Evolutionary conservation across 192 early-diverging fungal species (phyloP).

Genomic region (Backusella morwellensis): DNA sequence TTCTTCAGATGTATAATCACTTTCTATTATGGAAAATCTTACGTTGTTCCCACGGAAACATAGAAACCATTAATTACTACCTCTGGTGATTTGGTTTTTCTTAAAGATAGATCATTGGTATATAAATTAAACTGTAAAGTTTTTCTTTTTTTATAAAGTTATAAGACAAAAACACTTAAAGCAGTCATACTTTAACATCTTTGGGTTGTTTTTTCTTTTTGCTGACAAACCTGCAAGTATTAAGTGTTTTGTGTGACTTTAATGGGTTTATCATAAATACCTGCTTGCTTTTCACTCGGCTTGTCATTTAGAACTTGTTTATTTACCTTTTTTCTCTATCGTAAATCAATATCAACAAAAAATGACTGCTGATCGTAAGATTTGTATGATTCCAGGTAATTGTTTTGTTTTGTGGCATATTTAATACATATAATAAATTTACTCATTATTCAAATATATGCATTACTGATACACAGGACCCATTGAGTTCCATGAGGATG

Average conservation of each 20-base stretch:
- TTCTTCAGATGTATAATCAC: not conserved
- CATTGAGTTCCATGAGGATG: slow-evolving; percentile 90
- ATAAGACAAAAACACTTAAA: not conserved
- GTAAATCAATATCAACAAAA: not conserved
- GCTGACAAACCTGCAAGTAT: slow-evolving; percentile 5
- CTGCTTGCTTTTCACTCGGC: not conserved
- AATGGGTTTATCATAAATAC: not conserved
- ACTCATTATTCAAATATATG: not conserved
- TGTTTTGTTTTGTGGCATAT: not conserved
- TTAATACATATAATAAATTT: not conserved
- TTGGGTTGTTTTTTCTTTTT: not conserved
- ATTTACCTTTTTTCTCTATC: not conserved
- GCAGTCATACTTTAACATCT: slow-evolving; percentile 1
- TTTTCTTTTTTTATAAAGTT: slow-evolving; percentile 9
- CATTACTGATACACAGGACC: slow-evolving; percentile 55
- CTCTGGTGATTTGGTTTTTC: not conserved
- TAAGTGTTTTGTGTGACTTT: slow-evolving; percentile 10
- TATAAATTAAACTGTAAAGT: slow-evolving; percentile 5
- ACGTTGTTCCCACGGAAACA: not conserved
- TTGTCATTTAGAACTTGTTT: not conserved
- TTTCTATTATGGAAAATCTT: not conserved
- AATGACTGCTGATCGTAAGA: slow-evolving; percentile 52
- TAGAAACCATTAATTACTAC: slow-evolving; percentile 1
- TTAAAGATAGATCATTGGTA: not conserved
- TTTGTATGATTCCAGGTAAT: slow-evolving; percentile 93